Evolutionary conservation across 2,329 filamentous ascomycete species (phyloP), one percentile per base, ranked within the genome.

Genomic region (Aspergillus fumigatiaffinis): DNA sequence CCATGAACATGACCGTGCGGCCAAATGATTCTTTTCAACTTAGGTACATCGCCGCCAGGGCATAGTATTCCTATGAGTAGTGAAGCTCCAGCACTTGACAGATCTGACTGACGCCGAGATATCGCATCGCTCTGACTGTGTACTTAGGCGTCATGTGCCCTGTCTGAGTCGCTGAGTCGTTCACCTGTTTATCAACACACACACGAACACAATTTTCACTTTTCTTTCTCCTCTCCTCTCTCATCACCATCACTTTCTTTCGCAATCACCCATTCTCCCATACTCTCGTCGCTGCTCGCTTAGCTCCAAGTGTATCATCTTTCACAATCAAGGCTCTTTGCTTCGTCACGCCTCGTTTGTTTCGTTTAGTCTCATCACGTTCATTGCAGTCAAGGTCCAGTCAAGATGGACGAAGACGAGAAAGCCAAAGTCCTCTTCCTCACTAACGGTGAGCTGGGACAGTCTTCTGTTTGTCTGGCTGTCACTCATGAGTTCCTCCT

Each of bases 401-500:
- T 49, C 48, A 50, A 29, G 20, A 63, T 63, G 61, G 52, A 52
- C 6, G 55, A 50, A 48, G 28, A 32, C 21, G 51, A 48, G 3
- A 57, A 50, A 48, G 28, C 29, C n/a, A 46, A 48, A 7, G 63
- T 78, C n/a, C 64, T 80, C 1, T 69, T 80, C 35, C 52, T 79
- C 12, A 75, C 75, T 1, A 77, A 75, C 57, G 63, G 68, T 50
- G 77, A 79, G 57, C 66, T 69, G 51, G 77, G 78, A 8, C 73
- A 78, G 50, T 70, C 74, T 6, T 78, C 74, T 50, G 71, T 79
- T n/a, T 67, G 73, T 41, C 56, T 80, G 2, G 77, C 77, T 6
- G 71, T 73, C 0, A 66, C 64, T 6, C 66, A 75, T 38, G 75
- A 76, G 21, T 60, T 79, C 4, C 62, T 75, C 3, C 59, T 68